phyloP scores from a whole-genome alignment of 2,329 filamentous ascomycete species.

The Microdochium nivale region DNA sequence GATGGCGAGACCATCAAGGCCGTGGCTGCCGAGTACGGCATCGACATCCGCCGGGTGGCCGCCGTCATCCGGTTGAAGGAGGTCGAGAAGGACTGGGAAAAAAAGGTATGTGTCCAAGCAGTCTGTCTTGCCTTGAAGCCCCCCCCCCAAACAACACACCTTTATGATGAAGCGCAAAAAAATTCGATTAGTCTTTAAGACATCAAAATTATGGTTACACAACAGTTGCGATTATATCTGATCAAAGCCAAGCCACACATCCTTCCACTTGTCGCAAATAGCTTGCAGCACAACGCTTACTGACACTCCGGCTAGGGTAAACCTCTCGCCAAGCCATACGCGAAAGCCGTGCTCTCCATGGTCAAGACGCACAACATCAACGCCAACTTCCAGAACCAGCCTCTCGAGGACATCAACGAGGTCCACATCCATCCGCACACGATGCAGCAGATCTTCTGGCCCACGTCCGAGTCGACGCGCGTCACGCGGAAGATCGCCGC shows the following conservation, averaged over 20 bases:
- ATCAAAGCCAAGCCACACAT: slow-evolving; percentile 21
- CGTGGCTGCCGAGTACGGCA: slow-evolving; percentile 67
- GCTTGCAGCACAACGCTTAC: slow-evolving; percentile 9
- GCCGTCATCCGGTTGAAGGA: slow-evolving; percentile 81
- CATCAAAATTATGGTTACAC: slow-evolving; percentile 75
- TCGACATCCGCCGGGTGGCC: slow-evolving; percentile 77
- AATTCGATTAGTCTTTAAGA: slow-evolving; percentile 99
- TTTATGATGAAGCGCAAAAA: slow-evolving; percentile 52
- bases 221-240: slow-evolving; percentile 70
- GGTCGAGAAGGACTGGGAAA: slow-evolving; percentile 70
- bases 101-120: slow-evolving; percentile 38
- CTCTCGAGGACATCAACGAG: slow-evolving; percentile 56
- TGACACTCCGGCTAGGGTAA: slow-evolving; percentile 58
- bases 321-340: slow-evolving; percentile 67
- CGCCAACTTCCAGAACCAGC: slow-evolving; percentile 35
- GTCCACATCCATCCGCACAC: slow-evolving; percentile 53
- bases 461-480: slow-evolving; percentile 52
- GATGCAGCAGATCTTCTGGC: slow-evolving; percentile 56
- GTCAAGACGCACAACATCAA: slow-evolving; percentile 59
- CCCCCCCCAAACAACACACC: slow-evolving; percentile 8
- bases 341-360: slow-evolving; percentile 69
- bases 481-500: slow-evolving; percentile 60
- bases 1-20: slow-evolving; percentile 61
- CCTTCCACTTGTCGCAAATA: background rate
- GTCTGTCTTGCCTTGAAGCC: background rate